A percentile compares a stretch with the other conserved stretches of the same genome.
These are phyloP conservation scores for Peniophora sp. DNA, from an alignment of 1,284 basidiomycete species.

Conservation along the genomic window DNA sequence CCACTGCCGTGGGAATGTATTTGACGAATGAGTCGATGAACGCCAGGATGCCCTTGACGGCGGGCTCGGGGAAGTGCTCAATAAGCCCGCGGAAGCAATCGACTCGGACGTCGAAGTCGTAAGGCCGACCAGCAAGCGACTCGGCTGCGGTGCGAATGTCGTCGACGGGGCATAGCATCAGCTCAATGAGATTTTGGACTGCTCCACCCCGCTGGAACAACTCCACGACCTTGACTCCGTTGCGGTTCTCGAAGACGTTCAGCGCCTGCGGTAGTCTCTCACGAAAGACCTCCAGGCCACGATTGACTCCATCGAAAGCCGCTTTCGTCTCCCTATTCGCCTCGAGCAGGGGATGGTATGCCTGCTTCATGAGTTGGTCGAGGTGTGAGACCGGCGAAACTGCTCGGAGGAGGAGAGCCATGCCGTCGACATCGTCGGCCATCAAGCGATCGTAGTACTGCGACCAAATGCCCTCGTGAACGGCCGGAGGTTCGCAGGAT, in stretches of 20 bases:
- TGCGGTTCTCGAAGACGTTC: constrained; percentile 55
- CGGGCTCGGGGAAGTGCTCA: constrained; percentile 50
- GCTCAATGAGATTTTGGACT: constrained; percentile 48
- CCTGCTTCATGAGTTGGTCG: constrained; percentile 46
- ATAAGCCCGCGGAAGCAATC: constrained; percentile 82
- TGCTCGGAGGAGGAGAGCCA: constrained; percentile 48
- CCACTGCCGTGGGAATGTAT: constrained; percentile 60
- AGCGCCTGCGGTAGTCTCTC: constrained; percentile 56
- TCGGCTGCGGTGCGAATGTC: constrained; percentile 69
- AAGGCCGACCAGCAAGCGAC: constrained; percentile 70
- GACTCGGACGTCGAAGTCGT: constrained; percentile 76
- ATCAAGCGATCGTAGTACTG: constrained; percentile 54
- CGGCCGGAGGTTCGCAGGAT: constrained; percentile 18
- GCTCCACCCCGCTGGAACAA: constrained; percentile 46
- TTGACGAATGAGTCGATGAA: constrained; percentile 62
- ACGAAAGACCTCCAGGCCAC: constrained; percentile 45
- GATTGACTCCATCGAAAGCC: constrained; percentile 49
- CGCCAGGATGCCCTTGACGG: constrained; percentile 61
- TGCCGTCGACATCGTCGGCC: constrained; percentile 48
- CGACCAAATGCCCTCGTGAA: constrained; percentile 62
- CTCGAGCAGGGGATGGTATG: constrained; percentile 35
- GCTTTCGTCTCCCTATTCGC: constrained; percentile 15
- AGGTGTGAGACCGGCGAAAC: constrained; percentile 58
- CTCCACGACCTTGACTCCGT: constrained; percentile 37
- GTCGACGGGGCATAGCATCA: constrained; percentile 78